A percentile compares a stretch with the other conserved stretches of the same genome.
Conservation (phyloP, 202 grass and related monocot species). For the Zoysia matrella region DNA sequence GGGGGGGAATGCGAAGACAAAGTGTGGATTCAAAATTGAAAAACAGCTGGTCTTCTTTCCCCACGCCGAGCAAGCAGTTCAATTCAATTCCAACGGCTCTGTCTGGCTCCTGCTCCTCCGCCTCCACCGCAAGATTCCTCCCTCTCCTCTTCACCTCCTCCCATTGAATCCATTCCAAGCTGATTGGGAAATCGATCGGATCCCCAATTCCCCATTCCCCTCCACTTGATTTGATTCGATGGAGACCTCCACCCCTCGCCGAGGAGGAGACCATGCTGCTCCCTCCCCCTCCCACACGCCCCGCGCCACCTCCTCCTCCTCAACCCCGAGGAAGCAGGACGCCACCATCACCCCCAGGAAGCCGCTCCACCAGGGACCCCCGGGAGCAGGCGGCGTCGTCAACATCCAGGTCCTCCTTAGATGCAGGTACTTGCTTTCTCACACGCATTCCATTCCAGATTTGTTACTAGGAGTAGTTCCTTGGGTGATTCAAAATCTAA, state of each 20-base stretch:
- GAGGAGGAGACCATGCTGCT: background rate
- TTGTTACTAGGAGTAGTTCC: background rate
- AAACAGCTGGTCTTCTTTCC: no score
- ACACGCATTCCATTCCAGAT: no score
- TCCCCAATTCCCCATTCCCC: no score
- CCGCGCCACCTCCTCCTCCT: slow-evolving; percentile 33
- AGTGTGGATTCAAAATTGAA: no score
- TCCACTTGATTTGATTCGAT: background rate
- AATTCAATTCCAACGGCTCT: background rate
- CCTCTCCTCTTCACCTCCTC: no score
- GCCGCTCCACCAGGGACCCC: slow-evolving; percentile 13
- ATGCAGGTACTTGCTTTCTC: slow-evolving; percentile 56
- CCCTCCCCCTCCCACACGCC: slow-evolving; percentile 48
- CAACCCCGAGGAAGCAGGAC: background rate
- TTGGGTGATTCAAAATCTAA: background rate
- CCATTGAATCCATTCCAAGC: no score
- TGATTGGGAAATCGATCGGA: no score
- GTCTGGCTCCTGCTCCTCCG: no score
- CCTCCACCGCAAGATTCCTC: no score
- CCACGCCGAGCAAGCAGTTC: no score
- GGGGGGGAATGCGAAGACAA: no score
- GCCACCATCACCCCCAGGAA: slow-evolving; percentile 15
- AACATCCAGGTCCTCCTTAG: slow-evolving; percentile 83
- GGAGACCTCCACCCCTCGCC: slow-evolving; percentile 34
- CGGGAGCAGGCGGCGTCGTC: slow-evolving; percentile 44